Conservation (phyloP, 2,329 filamentous ascomycete genomes). For the Fusarium fracticaudum region DNA sequence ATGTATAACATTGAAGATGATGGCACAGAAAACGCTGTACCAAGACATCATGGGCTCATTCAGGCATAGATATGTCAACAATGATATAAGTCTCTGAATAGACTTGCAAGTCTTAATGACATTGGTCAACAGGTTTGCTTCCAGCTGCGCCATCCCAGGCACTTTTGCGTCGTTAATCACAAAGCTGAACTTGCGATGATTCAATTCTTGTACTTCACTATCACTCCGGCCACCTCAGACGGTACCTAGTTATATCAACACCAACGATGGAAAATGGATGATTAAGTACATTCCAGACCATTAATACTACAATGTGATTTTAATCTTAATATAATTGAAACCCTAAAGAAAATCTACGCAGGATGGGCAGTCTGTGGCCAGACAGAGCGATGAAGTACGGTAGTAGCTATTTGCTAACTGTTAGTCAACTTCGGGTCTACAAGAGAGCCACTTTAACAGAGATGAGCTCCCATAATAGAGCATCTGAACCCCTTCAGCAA, state of each 20-base stretch:
- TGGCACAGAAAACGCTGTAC: neutral
- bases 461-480: neutral
- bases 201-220: neutral
- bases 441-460: neutral
- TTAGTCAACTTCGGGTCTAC: neutral
- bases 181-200: neutral
- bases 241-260: neutral
- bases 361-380: neutral
- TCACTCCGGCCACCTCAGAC: neutral
- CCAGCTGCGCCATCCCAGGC: neutral
- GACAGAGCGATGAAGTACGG: neutral
- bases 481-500: neutral
- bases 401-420: neutral
- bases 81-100: neutral
- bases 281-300: neutral
- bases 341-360: neutral
- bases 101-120: neutral
- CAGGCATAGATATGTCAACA: neutral
- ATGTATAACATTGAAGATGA: neutral
- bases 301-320: rapidly evolving
- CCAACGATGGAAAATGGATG: neutral
- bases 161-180: neutral
- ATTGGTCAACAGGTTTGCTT: neutral
- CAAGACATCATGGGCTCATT: neutral
- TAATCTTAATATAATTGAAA: neutral